Base-by-base conservation (phyloP, 1,139 yeast genomes). In the Protomyces pachydermus region DNA sequence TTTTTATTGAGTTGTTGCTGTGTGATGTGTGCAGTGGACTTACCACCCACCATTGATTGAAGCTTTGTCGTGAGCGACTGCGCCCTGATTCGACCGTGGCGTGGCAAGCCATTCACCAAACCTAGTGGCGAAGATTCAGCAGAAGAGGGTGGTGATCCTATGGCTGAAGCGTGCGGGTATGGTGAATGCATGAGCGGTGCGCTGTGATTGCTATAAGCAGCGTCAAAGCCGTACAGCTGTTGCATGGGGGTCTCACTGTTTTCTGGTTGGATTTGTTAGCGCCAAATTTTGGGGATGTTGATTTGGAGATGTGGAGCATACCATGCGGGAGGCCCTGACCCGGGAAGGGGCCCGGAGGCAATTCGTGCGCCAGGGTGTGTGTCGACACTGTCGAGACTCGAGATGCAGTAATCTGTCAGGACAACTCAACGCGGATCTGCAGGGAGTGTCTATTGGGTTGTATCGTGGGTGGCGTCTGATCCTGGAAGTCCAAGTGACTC, bases 1-100 rank as follows among this genome's bases (percentile, higher is more conserved):
- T 76, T 75, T 61, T 75, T 74, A 69, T 77, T 75, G 56, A 75
- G 72, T 67, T 77, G 79, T 54, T 76, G 78, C 67, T 77, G 79
- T 1, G 80, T 77, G 48, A 76, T 68, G 63, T 52, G 67, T 16
- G 51, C 63, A 2, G 75, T 61, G 9, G 56, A 46, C 6, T 42
- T 42, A 12, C 48, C 48, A 14, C 16, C 54, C 20, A 28, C 54
- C 20, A 25, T 14, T 34, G 54, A 50, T 10, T 54, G 25, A 23
- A 16, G 20, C 57, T 39, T 42, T 54, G 54, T 35, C 38, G 37
- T 9, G 54, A 39, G 20, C 34, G 54, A 25, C n/a, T 50, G 54
- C n/a, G 54, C 54, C 16, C 35, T 18, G 3, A 23, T n/a, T 9
- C 20, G 32, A 12, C 54, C 37, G 16, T 32, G 34, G 18, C 37